Base-by-base conservation (phyloP, 2,329 filamentous ascomycete genomes). In the Fusarium verrucosum region DNA sequence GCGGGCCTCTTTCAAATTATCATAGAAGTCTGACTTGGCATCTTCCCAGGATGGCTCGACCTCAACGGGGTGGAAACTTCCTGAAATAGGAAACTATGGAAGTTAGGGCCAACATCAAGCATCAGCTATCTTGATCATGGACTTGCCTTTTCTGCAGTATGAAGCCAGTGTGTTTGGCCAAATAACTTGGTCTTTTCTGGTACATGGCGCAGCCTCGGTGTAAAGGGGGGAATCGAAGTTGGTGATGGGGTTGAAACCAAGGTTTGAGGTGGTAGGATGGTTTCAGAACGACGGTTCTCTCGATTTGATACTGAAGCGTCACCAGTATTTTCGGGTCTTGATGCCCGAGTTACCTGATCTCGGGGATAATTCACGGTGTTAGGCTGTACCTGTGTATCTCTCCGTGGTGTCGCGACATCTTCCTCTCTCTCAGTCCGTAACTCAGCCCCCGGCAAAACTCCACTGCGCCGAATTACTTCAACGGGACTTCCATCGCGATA, bases 141-240 rank as follows among this genome's bases (percentile, higher is more conserved):
- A 10, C 20, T 30, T 16, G 67, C 70, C 45, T 69, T 72, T 37
- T 71, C 68, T 47, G 70, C 70, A 6, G 66, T 71, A 30, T 72
- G 70, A 14, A 72, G 58, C 70, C 70, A 72, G 40, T 72, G 70
- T 23, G 70, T 72, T 51, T 72, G 70, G 17, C 70, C 70, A 37
- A 72, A 72, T 8, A 72, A 40, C 45, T 72, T 72, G 11, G 70
- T 71, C 43, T 72, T 72, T 35, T 72, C 70, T 2, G 70, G 70
- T 19, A 72, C 62, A 47, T 70, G 60, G 14, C 70, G 70, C 17
- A 72, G 57, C 33, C 70, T 61, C 23, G 70, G 68, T 33, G 50
- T 57, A 23, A 68, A 54, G 13, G 70, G 66, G 9, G 55, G 60
- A 42, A 71, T 70, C 17, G 65, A 65, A 33, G 58, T 61, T 14